Evolutionary conservation across 257 asterid genomes (phyloP).

Genomic region (Rauvolfia tetraphylla): DNA sequence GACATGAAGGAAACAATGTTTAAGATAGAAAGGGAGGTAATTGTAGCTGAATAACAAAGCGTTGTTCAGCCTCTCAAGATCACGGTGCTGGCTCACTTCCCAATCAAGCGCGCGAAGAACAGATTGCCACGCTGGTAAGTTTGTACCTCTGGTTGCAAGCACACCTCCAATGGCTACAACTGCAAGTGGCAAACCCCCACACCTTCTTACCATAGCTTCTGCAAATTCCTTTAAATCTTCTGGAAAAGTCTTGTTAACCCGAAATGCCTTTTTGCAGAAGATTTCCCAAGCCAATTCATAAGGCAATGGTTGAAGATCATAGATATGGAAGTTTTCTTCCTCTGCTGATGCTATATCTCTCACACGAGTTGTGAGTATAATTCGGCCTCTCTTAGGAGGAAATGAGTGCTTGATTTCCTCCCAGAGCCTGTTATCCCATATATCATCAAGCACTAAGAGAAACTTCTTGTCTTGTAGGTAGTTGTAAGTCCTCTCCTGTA

Average conservation of each 20-base stretch:
- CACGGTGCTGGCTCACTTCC: slow-evolving; percentile 12
- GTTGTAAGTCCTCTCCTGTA: slow-evolving; percentile 9
- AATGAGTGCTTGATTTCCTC: slow-evolving; percentile 13
- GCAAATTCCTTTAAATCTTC: slow-evolving; percentile 5
- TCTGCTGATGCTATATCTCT: slow-evolving; percentile 4
- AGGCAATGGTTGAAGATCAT: slow-evolving; percentile 13
- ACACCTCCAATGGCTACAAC: slow-evolving; percentile 14
- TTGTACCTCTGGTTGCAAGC: slow-evolving; percentile 4
- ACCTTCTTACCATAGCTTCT: slow-evolving; percentile 3
- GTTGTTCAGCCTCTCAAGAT: slow-evolving; percentile 10
- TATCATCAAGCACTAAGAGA: slow-evolving; percentile 16
- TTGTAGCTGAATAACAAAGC: slow-evolving; percentile 14
- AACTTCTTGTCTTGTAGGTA: slow-evolving; percentile 17
- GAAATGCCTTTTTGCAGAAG: slow-evolving; percentile 7
- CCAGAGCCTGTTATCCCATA: slow-evolving; percentile 15
- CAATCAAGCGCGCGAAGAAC: slow-evolving; percentile 15
- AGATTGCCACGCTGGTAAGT: slow-evolving; percentile 15
- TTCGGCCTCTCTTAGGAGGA: neutral
- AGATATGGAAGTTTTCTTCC: slow-evolving; percentile 11
- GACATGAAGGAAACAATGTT: slow-evolving; percentile 17
- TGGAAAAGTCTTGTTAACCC: slow-evolving; percentile 8
- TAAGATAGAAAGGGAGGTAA: slow-evolving; percentile 16
- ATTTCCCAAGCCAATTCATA: slow-evolving; percentile 4
- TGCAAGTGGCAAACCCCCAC: slow-evolving; percentile 13
- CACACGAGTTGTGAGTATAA: neutral